These are phyloP conservation scores for Pestalotiopsis fici DNA, from an alignment of 2,329 filamentous ascomycete species.

Conservation along the genomic window DNA sequence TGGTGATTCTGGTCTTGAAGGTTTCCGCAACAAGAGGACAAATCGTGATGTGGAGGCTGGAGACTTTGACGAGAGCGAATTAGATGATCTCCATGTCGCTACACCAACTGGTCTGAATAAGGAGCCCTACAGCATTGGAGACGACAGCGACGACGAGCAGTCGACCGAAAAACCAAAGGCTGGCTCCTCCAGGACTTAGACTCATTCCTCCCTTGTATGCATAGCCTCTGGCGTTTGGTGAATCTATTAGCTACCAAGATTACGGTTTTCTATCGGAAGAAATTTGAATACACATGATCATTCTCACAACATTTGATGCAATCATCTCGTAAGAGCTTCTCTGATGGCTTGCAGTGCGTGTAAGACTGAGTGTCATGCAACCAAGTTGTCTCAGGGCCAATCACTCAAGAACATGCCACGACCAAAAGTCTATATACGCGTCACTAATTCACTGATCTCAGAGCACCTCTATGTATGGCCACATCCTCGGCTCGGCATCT, in stretches of 20 bases:
- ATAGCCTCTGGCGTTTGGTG: neutral
- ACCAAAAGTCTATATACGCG: neutral
- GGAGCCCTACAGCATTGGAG: constrained; percentile 58
- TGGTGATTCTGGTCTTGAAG: constrained; percentile 40
- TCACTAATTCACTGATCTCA: neutral
- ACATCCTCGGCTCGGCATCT: neutral
- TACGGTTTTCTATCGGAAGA: no score
- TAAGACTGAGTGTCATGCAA: neutral
- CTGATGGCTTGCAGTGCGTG: neutral
- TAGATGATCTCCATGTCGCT: constrained; percentile 60
- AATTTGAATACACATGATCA: neutral
- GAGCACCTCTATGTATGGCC: neutral
- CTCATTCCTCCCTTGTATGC: neutral
- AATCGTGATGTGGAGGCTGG: constrained; percentile 60
- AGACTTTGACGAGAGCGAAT: constrained; percentile 66
- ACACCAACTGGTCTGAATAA: constrained; percentile 42
- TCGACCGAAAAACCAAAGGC: constrained; percentile 21
- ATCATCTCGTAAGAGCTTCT: neutral
- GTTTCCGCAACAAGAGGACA: constrained; percentile 46
- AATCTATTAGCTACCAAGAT: neutral
- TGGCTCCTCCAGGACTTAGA: constrained; percentile 4
- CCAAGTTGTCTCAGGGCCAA: neutral
- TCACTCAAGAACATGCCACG: neutral
- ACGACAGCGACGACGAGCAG: constrained; percentile 55
- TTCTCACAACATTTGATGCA: neutral